These are phyloP conservation scores for Marasmius oreades DNA, from an alignment of 1,284 basidiomycete genomes.

Conservation along the genomic window DNA sequence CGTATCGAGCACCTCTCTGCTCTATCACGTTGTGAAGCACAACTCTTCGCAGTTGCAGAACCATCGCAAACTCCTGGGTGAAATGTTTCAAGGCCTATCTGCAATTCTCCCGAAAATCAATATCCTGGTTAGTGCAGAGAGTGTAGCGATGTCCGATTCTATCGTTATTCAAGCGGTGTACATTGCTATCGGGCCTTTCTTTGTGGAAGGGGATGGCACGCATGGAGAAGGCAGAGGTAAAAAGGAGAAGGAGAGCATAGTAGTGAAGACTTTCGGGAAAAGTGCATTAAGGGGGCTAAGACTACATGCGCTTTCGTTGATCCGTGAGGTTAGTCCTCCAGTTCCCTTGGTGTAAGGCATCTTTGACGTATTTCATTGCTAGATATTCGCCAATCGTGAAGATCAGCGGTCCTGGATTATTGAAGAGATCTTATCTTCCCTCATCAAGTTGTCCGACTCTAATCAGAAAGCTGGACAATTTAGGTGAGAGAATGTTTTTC, in stretches of 20 bases:
- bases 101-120: constrained; percentile 69
- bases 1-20: constrained; percentile 37
- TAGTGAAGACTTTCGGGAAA: constrained; percentile 60
- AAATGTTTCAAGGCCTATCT: constrained; percentile 66
- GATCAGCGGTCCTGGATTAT: constrained; percentile 94
- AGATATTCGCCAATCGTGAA: constrained; percentile 89
- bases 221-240: constrained; percentile 31
- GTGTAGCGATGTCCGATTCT: constrained; percentile 77
- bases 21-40: constrained; percentile 52
- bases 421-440: constrained; percentile 87
- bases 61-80: constrained; percentile 48
- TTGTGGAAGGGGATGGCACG: constrained; percentile 54
- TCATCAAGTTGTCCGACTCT: constrained; percentile 87
- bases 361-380: constrained; percentile 8
- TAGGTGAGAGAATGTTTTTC: constrained; percentile 45
- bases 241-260: constrained; percentile 40
- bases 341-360: background rate
- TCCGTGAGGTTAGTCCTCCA: constrained; percentile 71
- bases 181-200: constrained; percentile 90
- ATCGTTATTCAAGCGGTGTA: constrained; percentile 91
- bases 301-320: constrained; percentile 77
- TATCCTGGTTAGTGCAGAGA: constrained; percentile 61
- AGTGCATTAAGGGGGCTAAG: constrained; percentile 80
- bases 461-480: constrained; percentile 87
- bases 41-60: constrained; percentile 22